Base-by-base conservation (phyloP, 257 asterid species). In the Thymus quinquecostatus region DNA sequence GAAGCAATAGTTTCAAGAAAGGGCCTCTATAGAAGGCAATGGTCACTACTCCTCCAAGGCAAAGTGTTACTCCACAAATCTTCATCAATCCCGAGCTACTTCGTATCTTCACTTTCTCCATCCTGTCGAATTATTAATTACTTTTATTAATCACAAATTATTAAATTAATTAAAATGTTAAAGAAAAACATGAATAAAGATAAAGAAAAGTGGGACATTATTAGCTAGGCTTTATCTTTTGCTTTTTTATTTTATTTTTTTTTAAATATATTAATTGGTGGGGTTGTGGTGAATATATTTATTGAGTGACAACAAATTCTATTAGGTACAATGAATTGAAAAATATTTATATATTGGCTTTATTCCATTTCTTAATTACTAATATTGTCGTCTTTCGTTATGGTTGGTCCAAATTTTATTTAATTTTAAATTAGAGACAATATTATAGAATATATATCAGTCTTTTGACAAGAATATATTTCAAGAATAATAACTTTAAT, bases 21-120 rank as follows among this genome's bases (percentile, higher is more conserved):
- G 95, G 91, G 11, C 97, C 97, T 68, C 82, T 89, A 8, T 82
- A 83, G 61, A 91, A 87, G 21, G 97, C 97, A 8, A 87, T 91
- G 47, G 86, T 84, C 59, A 75, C 89, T 29, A 86, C 95, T 74
- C 97, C 97, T 59, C 84, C 91, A 21, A 86, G 50, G 77, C 96
- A 91, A 2, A 91, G 73, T 27, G 77, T 61, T 54, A 91, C 81
- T 28, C 97, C 97, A 8, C 75, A 69, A 47, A 84, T 60, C 79
- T 91, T 91, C 80, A 80, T 72, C 14, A 88, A 70, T 47, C 97
- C 96, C 0, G 81, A 63, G n/a, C 73, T 51, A 8, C 76, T 78
- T 76, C 79, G 82, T 41, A 88, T 38, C 63, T 83, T 85, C 68
- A 85, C 80, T 47, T 33, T 83, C 76, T 91, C 97, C 88, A 88